phyloP scores from a whole-genome alignment of 495 filamentous ascomycete species.

The Beverwykella pulmonaria region DNA sequence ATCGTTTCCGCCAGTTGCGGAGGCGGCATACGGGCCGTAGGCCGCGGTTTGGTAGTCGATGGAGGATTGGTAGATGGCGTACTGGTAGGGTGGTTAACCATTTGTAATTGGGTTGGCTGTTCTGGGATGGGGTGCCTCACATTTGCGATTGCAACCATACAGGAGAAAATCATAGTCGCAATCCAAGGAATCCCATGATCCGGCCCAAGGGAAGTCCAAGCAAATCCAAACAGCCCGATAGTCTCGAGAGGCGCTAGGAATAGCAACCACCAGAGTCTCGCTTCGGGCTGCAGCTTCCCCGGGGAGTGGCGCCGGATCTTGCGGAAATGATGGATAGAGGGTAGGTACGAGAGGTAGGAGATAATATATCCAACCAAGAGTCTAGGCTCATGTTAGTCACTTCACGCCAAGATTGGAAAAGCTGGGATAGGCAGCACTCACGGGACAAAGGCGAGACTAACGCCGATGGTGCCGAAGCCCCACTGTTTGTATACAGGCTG shows the following conservation, averaged over 20 bases:
- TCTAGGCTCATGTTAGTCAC: not conserved
- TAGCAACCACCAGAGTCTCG: conserved; percentile 36
- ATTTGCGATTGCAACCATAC: conserved; percentile 36
- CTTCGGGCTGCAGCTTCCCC: conserved; percentile 24
- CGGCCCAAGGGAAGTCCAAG: conserved; percentile 27
- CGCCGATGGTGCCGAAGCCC: conserved; percentile 36
- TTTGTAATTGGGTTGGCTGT: too few relatives aligned
- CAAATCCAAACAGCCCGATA: conserved; percentile 38
- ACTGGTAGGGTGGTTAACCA: conserved; percentile 3
- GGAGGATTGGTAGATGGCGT: conserved; percentile 37
- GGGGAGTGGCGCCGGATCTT: conserved; percentile 20
- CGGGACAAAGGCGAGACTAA: conserved; percentile 34
- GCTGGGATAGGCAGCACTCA: not conserved
- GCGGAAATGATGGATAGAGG: conserved; percentile 33
- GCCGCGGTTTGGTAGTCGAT: conserved; percentile 41
- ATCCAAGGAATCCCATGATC: conserved; percentile 37
- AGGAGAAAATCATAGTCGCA: conserved; percentile 37
- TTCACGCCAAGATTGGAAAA: not conserved
- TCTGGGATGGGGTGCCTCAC: not conserved
- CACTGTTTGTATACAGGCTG: conserved; percentile 37
- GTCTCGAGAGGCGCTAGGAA: conserved; percentile 36
- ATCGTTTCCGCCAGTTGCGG: conserved; percentile 39
- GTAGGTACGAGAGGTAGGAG: conserved; percentile 38
- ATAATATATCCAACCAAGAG: not conserved
- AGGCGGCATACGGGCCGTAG: conserved; percentile 38